Conservation (phyloP, 2,329 filamentous ascomycete species). For the Aaosphaeria pasadenensis region DNA sequence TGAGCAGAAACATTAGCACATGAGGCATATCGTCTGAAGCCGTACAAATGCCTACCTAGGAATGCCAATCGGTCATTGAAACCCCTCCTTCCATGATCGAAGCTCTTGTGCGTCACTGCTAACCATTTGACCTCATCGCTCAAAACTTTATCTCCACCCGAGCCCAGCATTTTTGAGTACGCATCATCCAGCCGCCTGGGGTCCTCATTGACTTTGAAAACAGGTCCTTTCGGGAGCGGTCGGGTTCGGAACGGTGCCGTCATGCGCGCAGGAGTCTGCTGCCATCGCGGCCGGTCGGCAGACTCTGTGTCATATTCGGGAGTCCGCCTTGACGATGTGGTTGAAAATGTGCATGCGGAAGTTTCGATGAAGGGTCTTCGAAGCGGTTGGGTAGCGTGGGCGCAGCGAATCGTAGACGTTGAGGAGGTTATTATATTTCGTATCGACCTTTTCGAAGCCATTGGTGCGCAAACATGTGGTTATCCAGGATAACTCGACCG, state of each 20-base stretch:
- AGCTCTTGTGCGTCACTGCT: constrained; percentile 96
- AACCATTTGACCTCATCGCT: constrained; percentile 95
- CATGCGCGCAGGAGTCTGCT: constrained; percentile 48
- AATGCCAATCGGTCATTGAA: constrained; percentile 94
- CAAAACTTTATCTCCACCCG: constrained; percentile 68
- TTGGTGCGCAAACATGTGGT: constrained; percentile 14
- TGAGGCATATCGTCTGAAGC: neutral
- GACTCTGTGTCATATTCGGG: constrained; percentile 31
- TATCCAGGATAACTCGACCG: no score
- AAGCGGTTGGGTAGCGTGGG: constrained; percentile 12
- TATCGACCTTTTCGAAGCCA: constrained; percentile 50
- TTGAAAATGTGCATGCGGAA: constrained; percentile 36
- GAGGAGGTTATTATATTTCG: constrained; percentile 27
- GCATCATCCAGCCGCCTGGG: constrained; percentile 71
- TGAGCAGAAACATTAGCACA: constrained; percentile 24
- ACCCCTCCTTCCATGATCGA: constrained; percentile 88
- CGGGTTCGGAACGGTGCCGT: constrained; percentile 52
- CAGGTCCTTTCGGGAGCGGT: constrained; percentile 53
- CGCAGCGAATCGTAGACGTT: constrained; percentile 18
- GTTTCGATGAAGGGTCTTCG: constrained; percentile 24
- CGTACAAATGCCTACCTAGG: constrained; percentile 60
- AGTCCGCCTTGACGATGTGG: constrained; percentile 15
- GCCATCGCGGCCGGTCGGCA: constrained; percentile 46
- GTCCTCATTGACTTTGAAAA: constrained; percentile 73
- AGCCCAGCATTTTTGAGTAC: constrained; percentile 74